phyloP scores from a whole-genome alignment of 305 asterid species.

The Rubia peregrina region DNA sequence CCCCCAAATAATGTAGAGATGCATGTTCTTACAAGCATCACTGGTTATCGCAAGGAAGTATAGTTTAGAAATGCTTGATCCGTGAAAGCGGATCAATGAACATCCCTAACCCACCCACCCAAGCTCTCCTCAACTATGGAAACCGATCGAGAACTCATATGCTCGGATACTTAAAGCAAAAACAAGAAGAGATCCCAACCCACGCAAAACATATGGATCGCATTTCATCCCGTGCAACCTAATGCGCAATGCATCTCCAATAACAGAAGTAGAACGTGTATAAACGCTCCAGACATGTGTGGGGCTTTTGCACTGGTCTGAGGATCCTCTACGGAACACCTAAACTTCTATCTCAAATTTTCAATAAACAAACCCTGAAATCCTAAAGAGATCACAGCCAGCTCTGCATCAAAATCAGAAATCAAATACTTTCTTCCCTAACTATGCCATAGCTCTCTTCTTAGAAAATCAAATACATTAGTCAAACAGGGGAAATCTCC shows the following conservation, averaged over 20 bases:
- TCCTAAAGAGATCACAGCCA: background rate
- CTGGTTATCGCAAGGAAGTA: background rate
- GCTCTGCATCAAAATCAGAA: background rate
- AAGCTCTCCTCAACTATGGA: background rate
- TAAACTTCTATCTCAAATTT: background rate
- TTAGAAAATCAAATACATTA: background rate
- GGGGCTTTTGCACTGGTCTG: background rate
- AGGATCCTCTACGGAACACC: background rate
- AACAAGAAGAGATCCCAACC: background rate
- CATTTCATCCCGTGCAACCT: background rate
- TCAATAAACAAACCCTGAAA: background rate
- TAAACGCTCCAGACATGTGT: too few relatives aligned
- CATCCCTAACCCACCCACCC: background rate
- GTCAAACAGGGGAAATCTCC: background rate
- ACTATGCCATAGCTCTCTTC: background rate
- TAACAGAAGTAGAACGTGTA: background rate
- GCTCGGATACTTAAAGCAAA: background rate
- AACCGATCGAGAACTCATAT: background rate
- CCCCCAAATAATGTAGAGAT: background rate
- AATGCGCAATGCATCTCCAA: background rate
- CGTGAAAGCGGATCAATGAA: background rate
- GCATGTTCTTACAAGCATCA: background rate
- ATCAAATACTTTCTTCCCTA: background rate
- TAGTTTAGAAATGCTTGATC: background rate
- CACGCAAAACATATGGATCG: background rate